Evolutionary conservation across 805 yeast genomes (phyloP), one percentile per base, ranked within the genome.

Genomic region (Candida andamanensis): DNA sequence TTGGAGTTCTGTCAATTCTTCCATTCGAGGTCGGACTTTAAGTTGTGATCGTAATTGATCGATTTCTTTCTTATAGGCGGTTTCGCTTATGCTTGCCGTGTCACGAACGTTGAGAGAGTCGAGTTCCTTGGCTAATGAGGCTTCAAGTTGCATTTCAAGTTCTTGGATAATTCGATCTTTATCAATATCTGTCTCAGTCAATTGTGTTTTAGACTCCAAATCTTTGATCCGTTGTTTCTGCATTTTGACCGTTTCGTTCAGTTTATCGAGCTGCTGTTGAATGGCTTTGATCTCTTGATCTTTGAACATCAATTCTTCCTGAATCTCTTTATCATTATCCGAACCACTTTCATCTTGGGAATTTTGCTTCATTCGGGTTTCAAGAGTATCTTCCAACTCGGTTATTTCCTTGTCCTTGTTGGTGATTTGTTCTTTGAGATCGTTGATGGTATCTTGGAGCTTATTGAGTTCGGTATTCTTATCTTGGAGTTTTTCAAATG

Each of bases 1-100:
- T 39, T 69, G 71, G 5, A 70, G 51, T 31, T 69, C 72, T 6
- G 60, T 52, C 14, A 67, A 39, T 41, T 69, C 72, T 9, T 60
- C 62, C 22, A 57, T 47, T 0, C 69, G 52, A 1, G 75, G 75
- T 32, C 74, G 47, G 30, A 50, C 41, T 8, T 54, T 56, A 4
- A 65, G 47, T 39, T 63, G 58, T 26, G 50, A 49, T 26, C 47
- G 44, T 26, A 65, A 42, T 5, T 49, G 54, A 13, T 51, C 56
- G 5, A 63, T 46, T 22, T 48, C 41, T n/a, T 28, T 32, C 21
- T 13, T 32, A 26, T 25, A 42, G 47, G 36, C 22, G 25, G 29
- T 22, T 30, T 37, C 43, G 19, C 29, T 36, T 8, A 36, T 36
- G 2, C 30, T 33, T 9, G 43, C 41, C 14, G 34, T 40, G 20